Percentiles rank a stretch among this genome's conserved stretches.
These are phyloP conservation scores for Castanea sativa DNA, from an alignment of 306 rosid genomes.

Conservation along the genomic window DNA sequence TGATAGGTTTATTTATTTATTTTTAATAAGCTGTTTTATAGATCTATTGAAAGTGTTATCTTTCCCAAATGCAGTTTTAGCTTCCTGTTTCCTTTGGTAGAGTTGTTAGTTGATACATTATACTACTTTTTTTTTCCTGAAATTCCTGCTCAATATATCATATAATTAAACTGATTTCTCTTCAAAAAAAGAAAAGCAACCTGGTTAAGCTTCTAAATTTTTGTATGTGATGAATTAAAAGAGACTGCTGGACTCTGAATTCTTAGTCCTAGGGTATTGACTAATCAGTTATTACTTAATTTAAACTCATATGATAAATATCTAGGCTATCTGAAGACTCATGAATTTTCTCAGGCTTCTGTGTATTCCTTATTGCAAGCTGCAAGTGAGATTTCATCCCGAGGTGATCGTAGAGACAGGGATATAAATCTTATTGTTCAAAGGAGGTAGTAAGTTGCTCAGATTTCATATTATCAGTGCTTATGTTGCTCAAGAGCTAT, in stretches of 20 bases:
- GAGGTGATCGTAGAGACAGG: conserved; percentile 67
- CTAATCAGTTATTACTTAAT: background rate
- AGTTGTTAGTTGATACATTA: background rate
- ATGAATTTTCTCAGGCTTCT: conserved; percentile 69
- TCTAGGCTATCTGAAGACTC: conserved; percentile 1
- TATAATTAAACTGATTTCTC: background rate
- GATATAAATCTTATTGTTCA: conserved; percentile 73
- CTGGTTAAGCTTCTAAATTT: background rate
- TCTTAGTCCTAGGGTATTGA: background rate
- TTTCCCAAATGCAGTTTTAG: background rate
- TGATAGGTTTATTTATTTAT: background rate
- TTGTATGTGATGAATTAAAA: background rate
- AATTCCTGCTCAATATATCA: background rate
- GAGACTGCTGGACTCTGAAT: background rate
- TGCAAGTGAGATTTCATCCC: conserved; percentile 77
- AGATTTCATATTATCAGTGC: conserved; percentile 12
- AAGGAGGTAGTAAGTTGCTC: conserved; percentile 61
- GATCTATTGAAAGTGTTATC: background rate
- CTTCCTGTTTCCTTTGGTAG: background rate
- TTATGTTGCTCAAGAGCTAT: conserved; percentile 18
- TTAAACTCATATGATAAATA: background rate
- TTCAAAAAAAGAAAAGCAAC: background rate
- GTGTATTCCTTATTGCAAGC: conserved; percentile 88
- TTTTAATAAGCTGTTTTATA: background rate
- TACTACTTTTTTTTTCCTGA: background rate